Evolutionary conservation across 257 asterid species (phyloP).

Genomic region (Solanum raphanifolium): DNA sequence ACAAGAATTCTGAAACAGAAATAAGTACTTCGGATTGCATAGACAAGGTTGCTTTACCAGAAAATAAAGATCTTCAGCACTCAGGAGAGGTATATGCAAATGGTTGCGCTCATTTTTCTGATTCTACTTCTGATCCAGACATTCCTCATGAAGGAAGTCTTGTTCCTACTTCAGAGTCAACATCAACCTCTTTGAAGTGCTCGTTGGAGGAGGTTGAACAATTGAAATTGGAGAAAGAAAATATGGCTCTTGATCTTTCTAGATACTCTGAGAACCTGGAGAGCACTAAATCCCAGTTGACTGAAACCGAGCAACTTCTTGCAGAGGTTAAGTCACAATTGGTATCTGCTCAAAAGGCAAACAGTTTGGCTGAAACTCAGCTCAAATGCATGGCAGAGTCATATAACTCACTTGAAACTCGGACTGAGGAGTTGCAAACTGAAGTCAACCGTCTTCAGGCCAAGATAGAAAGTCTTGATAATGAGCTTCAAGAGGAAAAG

Average conservation of each 20-base stretch:
- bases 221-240: conserved; percentile 66
- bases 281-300: conserved; percentile 49
- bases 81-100: conserved; percentile 45
- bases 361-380: conserved; percentile 90
- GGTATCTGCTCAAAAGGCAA: conserved; percentile 59
- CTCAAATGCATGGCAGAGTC: conserved; percentile 98
- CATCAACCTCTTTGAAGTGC: conserved; percentile 60
- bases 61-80: conserved; percentile 47
- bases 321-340: conserved; percentile 80
- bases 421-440: conserved; percentile 61
- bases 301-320: conserved; percentile 60
- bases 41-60: conserved; percentile 86
- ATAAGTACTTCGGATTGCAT: conserved; percentile 64
- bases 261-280: conserved; percentile 46
- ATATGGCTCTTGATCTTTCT: conserved; percentile 51
- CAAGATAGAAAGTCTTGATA: conserved; percentile 40
- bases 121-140: conserved; percentile 72
- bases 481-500: conserved; percentile 70
- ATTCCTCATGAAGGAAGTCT: conserved; percentile 64
- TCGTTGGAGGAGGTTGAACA: conserved; percentile 80
- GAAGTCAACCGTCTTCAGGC: conserved; percentile 58
- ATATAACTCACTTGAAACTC: conserved; percentile 67
- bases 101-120: conserved; percentile 58
- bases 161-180: conserved; percentile 71
- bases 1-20: conserved; percentile 62